Evolutionary conservation across 441 rosid species (phyloP).

Genomic region (Bruguiera hainesii): DNA sequence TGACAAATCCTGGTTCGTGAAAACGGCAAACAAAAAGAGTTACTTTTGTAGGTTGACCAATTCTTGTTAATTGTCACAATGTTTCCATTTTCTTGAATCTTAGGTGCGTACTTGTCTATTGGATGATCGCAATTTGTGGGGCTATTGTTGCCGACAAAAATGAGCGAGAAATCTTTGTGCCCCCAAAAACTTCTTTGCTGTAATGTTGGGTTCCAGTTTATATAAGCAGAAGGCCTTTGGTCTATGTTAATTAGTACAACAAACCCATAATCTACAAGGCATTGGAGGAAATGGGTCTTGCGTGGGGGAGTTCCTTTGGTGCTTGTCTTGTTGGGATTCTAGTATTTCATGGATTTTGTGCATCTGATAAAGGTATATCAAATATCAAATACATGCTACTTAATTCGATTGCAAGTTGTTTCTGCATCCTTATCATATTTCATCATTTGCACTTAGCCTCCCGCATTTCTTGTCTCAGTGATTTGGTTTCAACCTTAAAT

Average conservation of each 20-base stretch:
- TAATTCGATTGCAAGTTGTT: too few relatives aligned
- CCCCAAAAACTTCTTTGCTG: constrained; percentile 16
- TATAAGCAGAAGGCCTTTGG: constrained; percentile 13
- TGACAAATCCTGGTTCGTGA: too few relatives aligned
- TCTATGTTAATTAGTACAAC: background rate
- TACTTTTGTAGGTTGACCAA: background rate
- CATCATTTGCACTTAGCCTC: too few relatives aligned
- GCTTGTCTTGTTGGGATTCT: constrained; percentile 25
- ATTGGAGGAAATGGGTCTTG: constrained; percentile 26
- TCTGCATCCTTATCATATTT: too few relatives aligned
- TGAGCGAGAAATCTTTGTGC: constrained; percentile 24
- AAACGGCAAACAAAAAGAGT: too few relatives aligned
- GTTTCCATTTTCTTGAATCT: constrained; percentile 24
- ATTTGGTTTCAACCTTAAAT: background rate
- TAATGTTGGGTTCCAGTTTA: constrained; percentile 15
- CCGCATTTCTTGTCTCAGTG: background rate
- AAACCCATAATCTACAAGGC: background rate
- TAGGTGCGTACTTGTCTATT: background rate
- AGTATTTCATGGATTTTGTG: constrained; percentile 31
- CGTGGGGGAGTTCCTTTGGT: constrained; percentile 15
- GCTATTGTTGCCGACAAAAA: constrained; percentile 3
- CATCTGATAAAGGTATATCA: constrained; percentile 30
- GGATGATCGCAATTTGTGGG: background rate
- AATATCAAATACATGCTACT: too few relatives aligned
- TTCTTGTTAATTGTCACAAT: constrained; percentile 1